Conservation (phyloP, 2,329 filamentous ascomycete genomes). For the Exserohilum rostratum region DNA sequence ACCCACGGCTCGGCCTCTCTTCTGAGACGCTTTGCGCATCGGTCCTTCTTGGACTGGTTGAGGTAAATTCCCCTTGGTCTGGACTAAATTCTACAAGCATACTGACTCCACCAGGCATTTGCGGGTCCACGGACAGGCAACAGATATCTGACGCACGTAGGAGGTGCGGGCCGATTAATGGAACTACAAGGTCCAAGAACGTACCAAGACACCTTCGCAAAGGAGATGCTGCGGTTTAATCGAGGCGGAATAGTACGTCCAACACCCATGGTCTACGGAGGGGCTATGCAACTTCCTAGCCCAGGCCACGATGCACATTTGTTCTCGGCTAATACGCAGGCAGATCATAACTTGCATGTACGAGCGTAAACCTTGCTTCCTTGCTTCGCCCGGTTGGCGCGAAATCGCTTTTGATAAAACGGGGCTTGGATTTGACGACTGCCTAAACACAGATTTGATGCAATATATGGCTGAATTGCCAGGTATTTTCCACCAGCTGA, state of each 20-base stretch:
- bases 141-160: conserved; percentile 41
- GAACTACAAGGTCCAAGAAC: conserved; percentile 38
- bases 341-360: conserved; percentile 44
- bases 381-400: conserved; percentile 38
- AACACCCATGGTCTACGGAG: neutral
- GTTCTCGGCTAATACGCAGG: neutral
- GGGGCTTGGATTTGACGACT: conserved; percentile 33
- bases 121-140: conserved; percentile 41
- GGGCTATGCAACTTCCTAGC: neutral
- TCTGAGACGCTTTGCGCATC: conserved; percentile 44
- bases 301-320: neutral
- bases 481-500: conserved; percentile 34
- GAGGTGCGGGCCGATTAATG: conserved; percentile 42
- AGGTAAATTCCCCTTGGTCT: conserved; percentile 22
- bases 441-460: conserved; percentile 36
- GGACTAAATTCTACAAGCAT: neutral
- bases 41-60: conserved; percentile 40
- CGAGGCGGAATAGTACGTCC: conserved; percentile 40
- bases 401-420: conserved; percentile 43
- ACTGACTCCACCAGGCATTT: conserved; percentile 26
- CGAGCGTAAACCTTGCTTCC: conserved; percentile 38
- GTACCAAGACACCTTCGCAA: conserved; percentile 38
- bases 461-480: conserved; percentile 37
- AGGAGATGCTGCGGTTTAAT: conserved; percentile 40
- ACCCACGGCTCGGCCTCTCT: conserved; percentile 37